These are phyloP conservation scores for Sclerotinia trifoliorum DNA, from an alignment of 2,329 filamentous ascomycete species.

Conservation along the genomic window DNA sequence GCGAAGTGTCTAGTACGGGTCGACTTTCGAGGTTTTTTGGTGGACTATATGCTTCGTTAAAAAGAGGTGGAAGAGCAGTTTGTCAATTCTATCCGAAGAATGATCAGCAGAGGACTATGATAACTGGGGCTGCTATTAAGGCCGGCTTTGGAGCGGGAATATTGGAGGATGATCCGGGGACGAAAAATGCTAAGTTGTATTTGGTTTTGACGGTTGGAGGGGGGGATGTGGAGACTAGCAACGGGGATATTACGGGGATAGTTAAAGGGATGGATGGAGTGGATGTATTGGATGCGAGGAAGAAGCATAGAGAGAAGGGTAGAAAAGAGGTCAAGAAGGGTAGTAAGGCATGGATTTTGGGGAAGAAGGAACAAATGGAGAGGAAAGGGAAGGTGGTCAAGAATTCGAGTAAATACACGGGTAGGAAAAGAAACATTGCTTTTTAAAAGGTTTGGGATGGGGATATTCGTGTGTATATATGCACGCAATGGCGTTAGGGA, in stretches of 20 bases:
- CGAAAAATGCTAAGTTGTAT: slow-evolving; percentile 96
- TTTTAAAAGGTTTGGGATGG: slow-evolving; percentile 54
- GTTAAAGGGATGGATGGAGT: slow-evolving; percentile 87
- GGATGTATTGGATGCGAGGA: slow-evolving; percentile 71
- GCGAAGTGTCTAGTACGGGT: slow-evolving; percentile 76
- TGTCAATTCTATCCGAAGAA: slow-evolving; percentile 99
- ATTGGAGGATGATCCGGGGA: slow-evolving; percentile 91
- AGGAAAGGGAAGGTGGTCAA: slow-evolving; percentile 94
- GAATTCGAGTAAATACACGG: slow-evolving; percentile 87
- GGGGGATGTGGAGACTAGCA: slow-evolving; percentile 45
- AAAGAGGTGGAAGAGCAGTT: slow-evolving; percentile 82
- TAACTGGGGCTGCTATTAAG: slow-evolving; percentile 82
- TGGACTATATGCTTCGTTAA: slow-evolving; percentile 80
- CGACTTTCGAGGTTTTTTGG: slow-evolving; percentile 86
- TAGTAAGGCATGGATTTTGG: slow-evolving; percentile 78
- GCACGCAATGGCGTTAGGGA: slow-evolving; percentile 36
- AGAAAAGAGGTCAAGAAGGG: slow-evolving; percentile 70
- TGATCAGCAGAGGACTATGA: slow-evolving; percentile 86
- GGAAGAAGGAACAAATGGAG: slow-evolving; percentile 92
- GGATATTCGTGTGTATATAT: slow-evolving; percentile 5
- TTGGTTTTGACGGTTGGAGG: slow-evolving; percentile 87
- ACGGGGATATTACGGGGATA: slow-evolving; percentile 81
- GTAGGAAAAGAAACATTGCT: slow-evolving; percentile 75
- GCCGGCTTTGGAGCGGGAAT: slow-evolving; percentile 95
- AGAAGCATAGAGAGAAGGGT: slow-evolving; percentile 49